Conservation (phyloP, 2,329 filamentous ascomycete genomes). For the Colletotrichum liriopes region DNA sequence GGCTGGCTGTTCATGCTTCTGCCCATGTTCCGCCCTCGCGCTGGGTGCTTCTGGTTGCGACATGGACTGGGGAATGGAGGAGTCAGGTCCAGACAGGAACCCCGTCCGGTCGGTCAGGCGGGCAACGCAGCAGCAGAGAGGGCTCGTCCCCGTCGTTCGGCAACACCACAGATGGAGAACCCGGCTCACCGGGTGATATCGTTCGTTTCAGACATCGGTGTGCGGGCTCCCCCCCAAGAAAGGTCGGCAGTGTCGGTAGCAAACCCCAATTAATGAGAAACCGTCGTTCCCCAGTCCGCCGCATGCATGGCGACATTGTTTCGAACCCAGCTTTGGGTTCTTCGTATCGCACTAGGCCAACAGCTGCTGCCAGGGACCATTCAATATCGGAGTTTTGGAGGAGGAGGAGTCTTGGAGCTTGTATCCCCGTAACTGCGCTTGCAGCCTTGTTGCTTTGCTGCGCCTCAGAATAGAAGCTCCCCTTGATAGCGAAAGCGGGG, state of each 20-base stretch:
- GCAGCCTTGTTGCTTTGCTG: background rate
- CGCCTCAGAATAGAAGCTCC: slow-evolving; percentile 15
- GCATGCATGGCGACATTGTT: slow-evolving; percentile 14
- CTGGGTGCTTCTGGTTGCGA: slow-evolving; percentile 2
- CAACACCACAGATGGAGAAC: slow-evolving; percentile 1
- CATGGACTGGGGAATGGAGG: background rate
- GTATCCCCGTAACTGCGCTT: background rate
- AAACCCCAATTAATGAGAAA: slow-evolving; percentile 17
- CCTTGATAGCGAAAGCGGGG: slow-evolving; percentile 32
- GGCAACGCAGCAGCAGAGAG: background rate
- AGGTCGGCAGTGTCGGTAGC: background rate
- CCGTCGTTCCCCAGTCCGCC: background rate
- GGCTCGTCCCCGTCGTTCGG: background rate
- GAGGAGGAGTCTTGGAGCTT: background rate
- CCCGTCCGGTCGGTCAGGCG: background rate
- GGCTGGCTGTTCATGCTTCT: background rate
- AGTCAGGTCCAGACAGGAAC: background rate
- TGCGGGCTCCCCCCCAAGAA: slow-evolving; percentile 12
- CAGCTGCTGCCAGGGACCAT: background rate
- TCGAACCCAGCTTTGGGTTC: slow-evolving; percentile 16
- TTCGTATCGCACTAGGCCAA: slow-evolving; percentile 1
- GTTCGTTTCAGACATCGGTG: slow-evolving; percentile 40
- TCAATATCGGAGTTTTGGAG: background rate
- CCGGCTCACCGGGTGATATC: slow-evolving; percentile 41
- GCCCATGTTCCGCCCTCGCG: background rate